A percentile compares a stretch with the other conserved stretches of the same genome.
Evolutionary conservation across 202 grass and related monocot species (phyloP).

Genomic region (Cymbopogon flexuosus): DNA sequence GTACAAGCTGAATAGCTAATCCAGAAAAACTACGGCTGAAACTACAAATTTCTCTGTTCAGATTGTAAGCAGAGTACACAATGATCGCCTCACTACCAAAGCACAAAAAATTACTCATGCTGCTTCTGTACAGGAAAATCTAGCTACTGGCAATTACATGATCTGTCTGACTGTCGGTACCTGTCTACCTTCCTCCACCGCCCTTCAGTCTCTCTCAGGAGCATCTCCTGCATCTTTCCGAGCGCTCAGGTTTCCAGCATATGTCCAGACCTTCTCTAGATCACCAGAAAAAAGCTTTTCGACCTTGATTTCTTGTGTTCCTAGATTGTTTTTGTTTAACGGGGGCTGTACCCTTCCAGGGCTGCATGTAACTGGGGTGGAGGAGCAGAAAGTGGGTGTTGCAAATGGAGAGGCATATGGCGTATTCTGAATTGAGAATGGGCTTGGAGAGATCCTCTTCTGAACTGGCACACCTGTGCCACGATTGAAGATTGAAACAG

Average conservation of each 20-base stretch:
- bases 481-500: constrained; percentile 73
- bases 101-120: constrained; percentile 43
- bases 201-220: constrained; percentile 72
- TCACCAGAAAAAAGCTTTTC: constrained; percentile 61
- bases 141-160: constrained; percentile 36
- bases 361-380: constrained; percentile 66
- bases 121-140: constrained; percentile 55
- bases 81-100: constrained; percentile 31
- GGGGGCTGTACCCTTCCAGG: constrained; percentile 57
- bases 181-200: constrained; percentile 21
- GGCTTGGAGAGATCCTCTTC: constrained; percentile 88
- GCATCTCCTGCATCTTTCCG: constrained; percentile 74
- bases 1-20: not conserved
- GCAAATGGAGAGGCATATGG: constrained; percentile 85
- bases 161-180: constrained; percentile 4
- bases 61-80: constrained; percentile 36
- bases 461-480: constrained; percentile 64
- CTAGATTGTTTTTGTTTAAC: constrained; percentile 34
- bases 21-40: not conserved
- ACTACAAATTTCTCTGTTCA: constrained; percentile 18
- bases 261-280: constrained; percentile 77
- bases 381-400: constrained; percentile 72
- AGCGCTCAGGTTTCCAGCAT: constrained; percentile 70
- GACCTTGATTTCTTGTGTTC: constrained; percentile 44
- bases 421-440: constrained; percentile 85